Conservation (phyloP, 495 filamentous ascomycete genomes). For the Echria macrotheca region DNA sequence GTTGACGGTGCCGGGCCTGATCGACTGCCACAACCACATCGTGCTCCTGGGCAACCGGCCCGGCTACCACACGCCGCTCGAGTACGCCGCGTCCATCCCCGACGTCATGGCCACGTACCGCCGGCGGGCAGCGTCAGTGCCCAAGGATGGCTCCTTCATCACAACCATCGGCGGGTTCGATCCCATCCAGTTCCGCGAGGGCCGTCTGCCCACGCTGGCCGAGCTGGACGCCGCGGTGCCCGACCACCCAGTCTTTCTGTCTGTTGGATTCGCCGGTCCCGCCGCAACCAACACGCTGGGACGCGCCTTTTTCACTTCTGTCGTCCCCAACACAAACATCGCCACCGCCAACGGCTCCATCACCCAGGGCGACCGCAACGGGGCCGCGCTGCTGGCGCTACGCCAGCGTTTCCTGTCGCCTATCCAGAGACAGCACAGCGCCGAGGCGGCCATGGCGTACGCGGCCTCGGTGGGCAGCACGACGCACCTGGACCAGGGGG, state of each 20-base stretch:
- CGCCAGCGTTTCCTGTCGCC: conserved; percentile 15
- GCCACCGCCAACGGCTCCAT: conserved; percentile 16
- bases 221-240: conserved; percentile 22
- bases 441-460: conserved; percentile 23
- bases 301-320: conserved; percentile 14
- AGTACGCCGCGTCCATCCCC: conserved; percentile 18
- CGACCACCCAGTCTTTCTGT: conserved; percentile 22
- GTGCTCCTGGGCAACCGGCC: conserved; percentile 24
- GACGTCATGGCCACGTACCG: conserved; percentile 12
- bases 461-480: conserved; percentile 22
- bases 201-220: conserved; percentile 19
- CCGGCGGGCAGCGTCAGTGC: conserved; percentile 6
- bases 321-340: background rate
- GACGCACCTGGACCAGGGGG: conserved; percentile 28
- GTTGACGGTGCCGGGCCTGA: conserved; percentile 19
- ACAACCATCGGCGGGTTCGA: conserved; percentile 26
- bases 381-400: conserved; percentile 18
- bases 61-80: conserved; percentile 24
- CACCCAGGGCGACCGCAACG: conserved; percentile 13
- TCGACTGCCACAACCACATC: conserved; percentile 27
- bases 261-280: conserved; percentile 18
- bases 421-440: conserved; percentile 14
- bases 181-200: conserved; percentile 22
- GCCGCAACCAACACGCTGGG: conserved; percentile 20
- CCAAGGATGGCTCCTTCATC: conserved; percentile 17